These are phyloP conservation scores for Eimeria maxima DNA, from an alignment of 169 alveolate species.

Conservation along the genomic window DNA sequence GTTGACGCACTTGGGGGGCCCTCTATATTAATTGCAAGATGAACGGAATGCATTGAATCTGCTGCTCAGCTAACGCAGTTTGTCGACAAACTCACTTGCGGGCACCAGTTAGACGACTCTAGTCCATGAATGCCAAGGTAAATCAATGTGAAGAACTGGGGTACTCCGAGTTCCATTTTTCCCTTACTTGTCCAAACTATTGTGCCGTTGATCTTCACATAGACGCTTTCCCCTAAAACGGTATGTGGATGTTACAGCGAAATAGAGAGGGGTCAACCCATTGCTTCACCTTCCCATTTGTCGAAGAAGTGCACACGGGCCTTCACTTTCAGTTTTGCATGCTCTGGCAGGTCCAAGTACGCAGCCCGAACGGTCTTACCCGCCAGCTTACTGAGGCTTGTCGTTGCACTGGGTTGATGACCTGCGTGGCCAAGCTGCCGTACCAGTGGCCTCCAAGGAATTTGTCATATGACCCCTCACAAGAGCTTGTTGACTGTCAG, in stretches of 20 bases:
- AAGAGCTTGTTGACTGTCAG: slow-evolving; percentile 42
- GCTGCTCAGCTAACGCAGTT: background rate
- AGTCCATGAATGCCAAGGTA: background rate
- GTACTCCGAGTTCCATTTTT: background rate
- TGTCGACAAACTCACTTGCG: slow-evolving; percentile 1
- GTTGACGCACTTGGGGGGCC: slow-evolving; percentile 21
- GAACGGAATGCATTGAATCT: background rate
- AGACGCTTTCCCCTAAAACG: slow-evolving; percentile 63
- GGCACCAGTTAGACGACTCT: slow-evolving; percentile 71
- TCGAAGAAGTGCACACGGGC: slow-evolving; percentile 85
- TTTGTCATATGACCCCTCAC: slow-evolving; percentile 50
- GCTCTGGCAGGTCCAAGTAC: slow-evolving; percentile 76
- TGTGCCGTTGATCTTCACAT: slow-evolving; percentile 65
- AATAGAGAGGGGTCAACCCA: background rate
- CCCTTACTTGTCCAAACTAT: slow-evolving; percentile 65
- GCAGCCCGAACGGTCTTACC: slow-evolving; percentile 73
- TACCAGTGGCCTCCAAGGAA: slow-evolving; percentile 83
- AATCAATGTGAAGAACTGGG: background rate
- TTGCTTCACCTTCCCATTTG: slow-evolving; percentile 83
- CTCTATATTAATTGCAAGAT: background rate
- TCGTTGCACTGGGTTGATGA: background rate
- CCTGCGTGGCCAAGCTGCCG: background rate
- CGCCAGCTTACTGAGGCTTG: slow-evolving; percentile 76
- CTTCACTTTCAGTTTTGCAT: slow-evolving; percentile 62
- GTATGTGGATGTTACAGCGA: background rate